Evolutionary conservation across 306 rosid species (phyloP), one percentile per base, ranked within the genome.

Genomic region (Vigna trinervia): DNA sequence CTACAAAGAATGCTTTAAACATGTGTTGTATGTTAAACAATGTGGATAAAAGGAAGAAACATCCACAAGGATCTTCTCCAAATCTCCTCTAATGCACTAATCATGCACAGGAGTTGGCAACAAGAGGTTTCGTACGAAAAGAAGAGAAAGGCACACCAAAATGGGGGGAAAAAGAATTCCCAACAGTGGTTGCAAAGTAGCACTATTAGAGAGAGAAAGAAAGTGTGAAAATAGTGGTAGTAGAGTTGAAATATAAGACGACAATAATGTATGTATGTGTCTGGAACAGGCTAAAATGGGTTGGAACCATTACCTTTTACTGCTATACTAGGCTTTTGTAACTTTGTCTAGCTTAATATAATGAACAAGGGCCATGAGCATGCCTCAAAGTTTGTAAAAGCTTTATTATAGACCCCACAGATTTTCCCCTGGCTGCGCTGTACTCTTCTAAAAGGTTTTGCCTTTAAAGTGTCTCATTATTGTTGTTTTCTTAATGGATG

Each of bases 341-440:
- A 78, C 75, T 74, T 78, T 52, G 76, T 81, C 84, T 78, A 71
- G 71, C 38, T 54, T 84, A 78, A n/a, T 78, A 39, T 76, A 61
- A 46, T 75, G 61, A 69, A 77, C 17, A 36, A 69, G 59, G 51
- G 38, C 53, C 75, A 81, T 71, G 3, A 34, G 34, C 62, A 17
- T 60, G 71, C 80, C 87, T 83, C 85, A 89, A 78, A 86, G 90
- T 86, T 84, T 80, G 87, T 71, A 82, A 61, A 87, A 87, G 73
- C 64, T 62, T 79, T 59, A 50, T 81, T 28, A 74, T 38, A 60
- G 85, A 70, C 68, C 88, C 90, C 82, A 69, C 92, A 41, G 17
- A 84, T 87, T 87, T 81, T 85, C 84, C 51, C 60, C 30, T 14
- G 74, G 60, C 61, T 74, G 56, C 69, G 69, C 1, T 69, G 28